Base-by-base conservation (phyloP, 1,284 basidiomycete species). In the Ustilago crameri region DNA sequence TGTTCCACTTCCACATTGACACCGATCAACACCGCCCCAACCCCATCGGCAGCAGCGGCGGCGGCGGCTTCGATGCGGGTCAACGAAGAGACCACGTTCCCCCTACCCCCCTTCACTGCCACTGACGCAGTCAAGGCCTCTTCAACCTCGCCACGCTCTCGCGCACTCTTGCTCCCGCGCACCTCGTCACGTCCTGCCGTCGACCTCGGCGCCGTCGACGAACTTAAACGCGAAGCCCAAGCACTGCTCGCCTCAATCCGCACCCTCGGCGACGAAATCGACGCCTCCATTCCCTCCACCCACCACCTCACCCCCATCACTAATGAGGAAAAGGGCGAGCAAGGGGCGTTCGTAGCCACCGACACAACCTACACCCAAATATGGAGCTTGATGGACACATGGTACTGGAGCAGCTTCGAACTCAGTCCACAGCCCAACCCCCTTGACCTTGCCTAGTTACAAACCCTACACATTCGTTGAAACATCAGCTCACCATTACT, bases 371-470 rank as follows among this genome's bases (percentile, higher is more conserved):
- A 64, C 40, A 32, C 52, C 8, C 51, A 70, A 24, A 23, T 57
- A 12, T 70, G 67, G 67, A 26, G 52, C 7, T 18, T 59, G 9
- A 61, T 70, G 48, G 67, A 70, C 30, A 20, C 40, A 9, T 70
- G 67, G 67, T 70, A 64, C 42, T 70, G 67, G 67, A 52, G 56
- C 12, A 24, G 34, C 24, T 64, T 70, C 20, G 45, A 70, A n/a
- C 24, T 64, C 15, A 55, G 43, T 0, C 49, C 49, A n/a, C n/a
- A n/a, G n/a, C n/a, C n/a, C n/a, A n/a, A n/a, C n/a, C n/a, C n/a
- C n/a, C n/a, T n/a, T n/a, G n/a, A n/a, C n/a, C n/a, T n/a, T n/a
- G n/a, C n/a, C n/a, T n/a, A n/a, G n/a, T n/a, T n/a, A n/a, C n/a
- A n/a, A n/a, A n/a, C n/a, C n/a, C n/a, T n/a, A n/a, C n/a, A n/a